A percentile compares a stretch with the other conserved stretches of the same genome.
Conservation (phyloP, 1,284 basidiomycete species). For the Ustilago shanxiensis region DNA sequence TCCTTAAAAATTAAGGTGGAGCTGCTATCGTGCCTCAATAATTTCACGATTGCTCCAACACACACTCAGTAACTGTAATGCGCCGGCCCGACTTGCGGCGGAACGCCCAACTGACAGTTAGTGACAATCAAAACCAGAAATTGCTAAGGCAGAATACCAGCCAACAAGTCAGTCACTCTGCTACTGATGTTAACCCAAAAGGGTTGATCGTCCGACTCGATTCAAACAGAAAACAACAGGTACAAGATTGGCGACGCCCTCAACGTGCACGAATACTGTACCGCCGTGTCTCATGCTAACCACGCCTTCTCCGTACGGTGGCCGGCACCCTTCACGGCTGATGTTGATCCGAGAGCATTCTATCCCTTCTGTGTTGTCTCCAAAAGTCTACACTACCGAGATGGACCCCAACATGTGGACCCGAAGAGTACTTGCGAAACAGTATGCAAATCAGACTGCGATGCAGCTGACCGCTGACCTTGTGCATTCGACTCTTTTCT, state of each 20-base stretch:
- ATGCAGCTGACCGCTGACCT: conserved; percentile 20
- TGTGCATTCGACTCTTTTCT: background rate
- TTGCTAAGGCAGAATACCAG: conserved; percentile 4
- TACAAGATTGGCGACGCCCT: background rate
- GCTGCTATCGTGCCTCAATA: conserved; percentile 7
- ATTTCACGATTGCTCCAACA: background rate
- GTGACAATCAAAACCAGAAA: background rate
- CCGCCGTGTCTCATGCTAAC: conserved; percentile 1
- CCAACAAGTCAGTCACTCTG: no score
- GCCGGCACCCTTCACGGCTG: conserved; percentile 8
- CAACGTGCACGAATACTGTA: background rate
- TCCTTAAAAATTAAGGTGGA: conserved; percentile 12
- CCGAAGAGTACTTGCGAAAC: background rate
- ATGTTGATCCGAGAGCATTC: conserved; percentile 12
- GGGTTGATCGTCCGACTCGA: background rate
- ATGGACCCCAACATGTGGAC: background rate
- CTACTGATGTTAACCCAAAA: background rate
- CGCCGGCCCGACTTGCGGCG: background rate
- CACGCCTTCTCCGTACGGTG: background rate
- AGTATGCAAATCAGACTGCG: background rate
- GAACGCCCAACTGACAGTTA: no score
- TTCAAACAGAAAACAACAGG: background rate
- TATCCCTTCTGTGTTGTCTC: background rate
- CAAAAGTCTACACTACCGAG: background rate
- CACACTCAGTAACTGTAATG: no score